Evolutionary conservation across 306 rosid species (phyloP), one percentile per base, ranked within the genome.

Genomic region (Gleditsia sinensis): DNA sequence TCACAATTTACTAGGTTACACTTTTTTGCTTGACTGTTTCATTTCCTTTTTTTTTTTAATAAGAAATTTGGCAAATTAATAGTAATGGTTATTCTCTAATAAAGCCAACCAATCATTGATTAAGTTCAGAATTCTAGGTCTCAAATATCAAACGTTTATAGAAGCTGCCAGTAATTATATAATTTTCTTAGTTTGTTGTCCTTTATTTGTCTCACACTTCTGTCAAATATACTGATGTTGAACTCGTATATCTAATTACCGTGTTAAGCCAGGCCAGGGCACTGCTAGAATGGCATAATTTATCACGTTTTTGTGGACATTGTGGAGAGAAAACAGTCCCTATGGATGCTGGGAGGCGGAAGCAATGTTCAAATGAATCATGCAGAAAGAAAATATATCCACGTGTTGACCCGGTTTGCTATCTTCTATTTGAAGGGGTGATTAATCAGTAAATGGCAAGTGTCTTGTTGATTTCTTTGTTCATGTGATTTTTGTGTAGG

Each of bases 361-460:
- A 88, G 89, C 86, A 87, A 59, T 94, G 98, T 72, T 87, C 94
- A 0, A 89, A 78, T 73, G 93, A 86, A 70, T 85, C 83, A 9
- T 94, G 97, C 88, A 84, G 77, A 27, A 84, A 77, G 77, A 85
- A 90, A 78, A 78, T 91, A 70, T 94, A 91, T 36, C 98, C 98
- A 54, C 98, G 98, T 58, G 87, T 91, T 63, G 98, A 94, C 77
- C 98, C 97, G 60, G 98, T 94, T 57, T 45, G 67, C 67, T 69
- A 19, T 80, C 64, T 56, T 80, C 40, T 14, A 3, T 58, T 70
- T 65, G 10, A 32, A n/a, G 30, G 39, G 20, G 36, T 69, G 72
- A 30, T 68, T 75, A 28, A 19, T 37, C 20, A 55, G 1, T 56
- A 46, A 40, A 74, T 75, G 73, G 49, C 48, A 9, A 23, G 60